Evolutionary conservation across 1,284 basidiomycete genomes (phyloP).

Genomic region (Trichosporon inkin): DNA sequence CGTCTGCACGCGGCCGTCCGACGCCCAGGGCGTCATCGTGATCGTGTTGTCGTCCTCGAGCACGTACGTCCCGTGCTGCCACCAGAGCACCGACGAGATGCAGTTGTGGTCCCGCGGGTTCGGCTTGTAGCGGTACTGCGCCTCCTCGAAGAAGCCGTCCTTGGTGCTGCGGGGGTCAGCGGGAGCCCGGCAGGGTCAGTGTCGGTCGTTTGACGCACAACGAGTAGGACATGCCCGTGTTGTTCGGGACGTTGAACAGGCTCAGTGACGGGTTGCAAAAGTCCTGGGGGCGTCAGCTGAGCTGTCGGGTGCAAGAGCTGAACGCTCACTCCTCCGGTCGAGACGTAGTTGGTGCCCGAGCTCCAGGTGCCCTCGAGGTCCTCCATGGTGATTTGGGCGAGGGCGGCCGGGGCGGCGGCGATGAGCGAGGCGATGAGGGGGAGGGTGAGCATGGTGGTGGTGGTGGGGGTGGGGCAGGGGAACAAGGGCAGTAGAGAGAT

Average conservation of each 20-base stretch:
- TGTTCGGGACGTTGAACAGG: constrained; percentile 73
- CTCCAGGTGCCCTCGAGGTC: constrained; percentile 74
- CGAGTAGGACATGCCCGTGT: constrained; percentile 77
- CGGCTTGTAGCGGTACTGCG: constrained; percentile 75
- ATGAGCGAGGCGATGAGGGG: constrained; percentile 7
- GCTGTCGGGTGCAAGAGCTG: too few species aligned
- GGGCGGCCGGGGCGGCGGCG: constrained; percentile 13
- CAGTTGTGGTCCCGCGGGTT: constrained; percentile 57
- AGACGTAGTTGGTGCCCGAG: constrained; percentile 67
- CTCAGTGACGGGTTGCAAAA: constrained; percentile 77
- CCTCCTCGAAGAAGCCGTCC: constrained; percentile 76
- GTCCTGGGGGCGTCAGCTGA: constrained; percentile 53
- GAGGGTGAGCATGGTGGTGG: constrained; percentile 16
- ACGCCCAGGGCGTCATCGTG: constrained; percentile 60
- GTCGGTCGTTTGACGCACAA: constrained; percentile 62
- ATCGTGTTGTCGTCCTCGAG: constrained; percentile 72
- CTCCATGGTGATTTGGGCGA: constrained; percentile 16
- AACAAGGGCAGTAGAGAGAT: neutral
- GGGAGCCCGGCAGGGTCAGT: neutral
- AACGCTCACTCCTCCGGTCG: constrained; percentile 68
- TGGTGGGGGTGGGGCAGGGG: neutral
- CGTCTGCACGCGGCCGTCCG: constrained; percentile 82
- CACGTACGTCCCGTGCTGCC: constrained; percentile 74
- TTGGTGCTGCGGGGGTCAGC: constrained; percentile 50
- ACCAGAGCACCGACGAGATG: constrained; percentile 76